Base-by-base conservation (phyloP, 345 rosid species). In the Heritiera littoralis region DNA sequence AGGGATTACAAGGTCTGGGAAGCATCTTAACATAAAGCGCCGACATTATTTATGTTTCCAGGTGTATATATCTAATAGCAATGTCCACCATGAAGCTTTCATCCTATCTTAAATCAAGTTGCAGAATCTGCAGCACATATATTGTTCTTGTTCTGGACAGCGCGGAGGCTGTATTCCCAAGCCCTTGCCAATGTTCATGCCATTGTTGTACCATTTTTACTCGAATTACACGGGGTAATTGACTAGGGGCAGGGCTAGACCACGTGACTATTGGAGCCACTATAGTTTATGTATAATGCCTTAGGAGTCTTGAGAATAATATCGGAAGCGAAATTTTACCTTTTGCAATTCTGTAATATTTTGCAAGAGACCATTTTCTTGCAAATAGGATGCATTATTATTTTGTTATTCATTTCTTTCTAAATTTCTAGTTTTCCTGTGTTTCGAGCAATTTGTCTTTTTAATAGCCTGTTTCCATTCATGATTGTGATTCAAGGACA, bases 1-100 rank as follows among this genome's bases (percentile, higher is more conserved):
- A 90, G 75, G 59, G 94, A 92, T 84, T 95, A 92, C 91, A 92
- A 89, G 90, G 91, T 89, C 66, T 95, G 99, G 99, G 97, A 90
- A 90, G 74, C 95, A 59, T 88, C 92, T 14, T 91, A 87, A 85
- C 65, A 13, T 46, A 14, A 73, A 12, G 46, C 23, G 23, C 17
- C 13, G 5, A 18, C 5, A 23, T n/a, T 58, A 6, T 72, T 72
- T 9, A 79, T 20, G 38, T 51, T n/a, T 38, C 66, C 32, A 23
- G 68, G 12, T 67, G 2, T 40, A 5, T 66, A 49, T 59, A 60
- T 41, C 71, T 32, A 59, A 66, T 35, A 49, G 23, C 40, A 64
- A 20, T 9, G 5, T 56, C 13, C 40, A 28, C 58, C 35, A 40
- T 18, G 43, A 71, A 32, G 17, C 32, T 60, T 17, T 43, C 18